Base-by-base conservation (phyloP, 495 filamentous ascomycete species). In the Xylaria flabelliformis region DNA sequence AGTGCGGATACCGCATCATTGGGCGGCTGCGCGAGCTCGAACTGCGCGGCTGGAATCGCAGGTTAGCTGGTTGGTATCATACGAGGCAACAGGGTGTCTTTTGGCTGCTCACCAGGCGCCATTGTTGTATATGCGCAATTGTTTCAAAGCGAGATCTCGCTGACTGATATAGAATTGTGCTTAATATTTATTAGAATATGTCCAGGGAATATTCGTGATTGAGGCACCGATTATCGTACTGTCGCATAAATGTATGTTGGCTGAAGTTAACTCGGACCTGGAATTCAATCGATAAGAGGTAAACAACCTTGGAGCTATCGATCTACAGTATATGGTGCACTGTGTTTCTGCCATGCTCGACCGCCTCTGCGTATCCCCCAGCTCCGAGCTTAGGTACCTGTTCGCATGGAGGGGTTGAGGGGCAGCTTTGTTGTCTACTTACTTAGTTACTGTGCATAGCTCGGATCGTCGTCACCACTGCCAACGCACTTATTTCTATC, bases 1-100 rank as follows among this genome's bases (percentile, higher is more conserved):
- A 98, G 81, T 6, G 94, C 86, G 66, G 94, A 97, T 76, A 99
- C 92, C 74, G 91, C 93, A 83, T 98, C 96, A 66, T 85, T 87
- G n/a, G 96, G 96, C 46, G 94, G 92, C 75, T 88, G 84, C 56
- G 87, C 82, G 72, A 93, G 86, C 82, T 94, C 93, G 80, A 87
- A 90, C 83, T 92, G 90, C 67, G 86, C 84, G 80, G 85, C 85
- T 90, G 72, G 10, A 5, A 21, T 64, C 61, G 61, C 26, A 58
- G 71, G 56, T 75, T 75, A 73, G 67, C 39, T 21, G 66, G 36
- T 58, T 58, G 24, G 21, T 21, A 1, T 36, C 21, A 36, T 19
- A 10, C 1, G 32, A 26, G 48, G 6, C 15, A 42, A n/a, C 4
- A 7, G 4, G 34, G 21, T 13, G 10, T 42, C 21, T 42, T 42